Base-by-base conservation (phyloP, 2,329 filamentous ascomycete genomes). In the Clonostachys chloroleuca region DNA sequence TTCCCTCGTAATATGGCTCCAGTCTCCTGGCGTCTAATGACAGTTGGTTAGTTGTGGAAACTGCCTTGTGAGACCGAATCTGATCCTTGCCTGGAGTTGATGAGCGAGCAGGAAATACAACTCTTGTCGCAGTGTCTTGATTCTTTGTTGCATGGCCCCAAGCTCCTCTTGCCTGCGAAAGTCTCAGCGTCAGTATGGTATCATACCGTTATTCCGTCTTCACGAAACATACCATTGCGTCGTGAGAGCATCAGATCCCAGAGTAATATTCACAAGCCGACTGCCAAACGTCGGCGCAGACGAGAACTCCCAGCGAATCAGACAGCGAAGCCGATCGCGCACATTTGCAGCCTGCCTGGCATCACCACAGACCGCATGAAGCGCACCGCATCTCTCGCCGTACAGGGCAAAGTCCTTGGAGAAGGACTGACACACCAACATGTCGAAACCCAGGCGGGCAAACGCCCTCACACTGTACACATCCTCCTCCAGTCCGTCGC, bases 391-490 rank as follows among this genome's bases (percentile, higher is more conserved):
- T 3, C 65, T 55, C 49, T 69, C 59, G 2, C 65, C 64, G 49
- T 69, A 68, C 1, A 69, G 54, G 7, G 64, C 65, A 37, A 68
- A 60, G 48, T 67, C 69, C 52, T 69, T 60, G 16, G 58, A 52
- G 48, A 68, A 68, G 1, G 62, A 67, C 34, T 67, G 62, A 1
- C 59, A 60, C 2, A 68, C 55, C 12, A 50, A 52, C 12, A 63
- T 50, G 34, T 59, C 59, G 39, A 46, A 12, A 30, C 12, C 2
- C 17, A 4, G 12, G 47, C 33, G 34, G 46, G 16, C 40, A 30
- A 57, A 67, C 46, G 64, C 54, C 2, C 62, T 56, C 9, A 69
- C 53, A 2, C 63, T 53, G 55, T 58, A 68, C 5, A 59, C 62
- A 51, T 69, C 66, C 9, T 58, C 48, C 18, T 60, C 61, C 1